Evolutionary conservation across 257 asterid genomes (phyloP).

Genomic region (Solanum phureja): DNA sequence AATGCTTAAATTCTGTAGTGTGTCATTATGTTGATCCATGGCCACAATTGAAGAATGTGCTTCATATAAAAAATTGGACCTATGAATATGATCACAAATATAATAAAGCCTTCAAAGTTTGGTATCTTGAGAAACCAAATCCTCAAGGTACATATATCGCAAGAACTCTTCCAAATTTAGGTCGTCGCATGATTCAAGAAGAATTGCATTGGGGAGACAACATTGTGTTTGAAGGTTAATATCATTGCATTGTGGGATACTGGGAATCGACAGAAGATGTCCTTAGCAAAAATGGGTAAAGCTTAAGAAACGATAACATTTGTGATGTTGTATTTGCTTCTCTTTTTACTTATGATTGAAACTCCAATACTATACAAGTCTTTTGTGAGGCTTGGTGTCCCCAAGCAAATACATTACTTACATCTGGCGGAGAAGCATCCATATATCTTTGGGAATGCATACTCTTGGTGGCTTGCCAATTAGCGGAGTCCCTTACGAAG

Average conservation of each 20-base stretch:
- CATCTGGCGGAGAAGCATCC: neutral
- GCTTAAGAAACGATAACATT: neutral
- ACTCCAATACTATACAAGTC: neutral
- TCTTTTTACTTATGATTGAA: too few relatives aligned
- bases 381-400: neutral
- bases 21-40: neutral
- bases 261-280: neutral
- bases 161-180: too few relatives aligned
- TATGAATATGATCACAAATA: neutral
- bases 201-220: neutral
- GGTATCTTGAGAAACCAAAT: neutral
- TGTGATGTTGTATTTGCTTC: too few relatives aligned
- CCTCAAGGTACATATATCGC: neutral
- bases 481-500: neutral
- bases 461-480: neutral
- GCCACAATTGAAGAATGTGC: neutral
- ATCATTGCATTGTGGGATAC: neutral
- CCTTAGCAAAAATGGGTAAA: neutral
- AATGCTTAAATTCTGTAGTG: too few relatives aligned
- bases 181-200: too few relatives aligned
- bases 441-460: neutral
- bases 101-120: neutral
- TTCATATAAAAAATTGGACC: neutral
- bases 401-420: neutral
- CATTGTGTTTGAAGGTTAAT: neutral